Evolutionary conservation across 257 asterid genomes (phyloP), one percentile per base, ranked within the genome.

Genomic region (Cordia subcordata): DNA sequence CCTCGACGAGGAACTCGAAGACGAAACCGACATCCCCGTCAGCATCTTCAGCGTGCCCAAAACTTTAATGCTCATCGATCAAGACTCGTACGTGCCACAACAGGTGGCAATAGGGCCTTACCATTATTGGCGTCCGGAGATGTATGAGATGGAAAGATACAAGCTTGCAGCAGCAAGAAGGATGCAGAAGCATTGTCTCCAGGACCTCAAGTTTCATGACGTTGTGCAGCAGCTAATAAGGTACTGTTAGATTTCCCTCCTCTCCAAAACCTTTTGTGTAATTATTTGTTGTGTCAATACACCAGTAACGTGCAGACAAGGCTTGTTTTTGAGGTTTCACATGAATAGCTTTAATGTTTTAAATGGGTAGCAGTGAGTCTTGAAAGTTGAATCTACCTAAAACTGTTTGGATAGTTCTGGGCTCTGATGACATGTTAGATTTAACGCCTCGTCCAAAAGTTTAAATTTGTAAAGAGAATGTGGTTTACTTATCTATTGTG

Each of bases 21-120:
- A 86, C 39, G 85, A 77, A 22, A 27, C 57, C 49, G 71, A 66
- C 18, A n/a, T 46, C 20, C 75, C 74, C 0, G 73, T 77, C 15
- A 69, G 87, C 38, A 86, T 89, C 42, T 89, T 86, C 73, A 67
- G 56, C 18, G 87, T 84, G 49, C 96, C 95, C 6, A 86, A 73
- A 63, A 0, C 77, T 57, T 77, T 84, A 12, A 47, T 50, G 56
- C 78, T 63, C 22, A 58, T 52, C 27, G 58, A 76, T 68, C 86
- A 91, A 0, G 80, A 79, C 50, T 80, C 67, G 16, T 89, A 84
- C 69, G 23, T 45, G 1, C 96, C 96, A 3, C 95, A 84, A 53
- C 63, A 66, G 58, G 79, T 84, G 46, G 81, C 94, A 10, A 44
- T 89, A 49, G 95, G 96, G 45, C 96, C 95, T 8, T 82, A 89